Evolutionary conservation across 495 filamentous ascomycete genomes (phyloP), one percentile per base, ranked within the genome.

Genomic region (Podospora appendiculata): DNA sequence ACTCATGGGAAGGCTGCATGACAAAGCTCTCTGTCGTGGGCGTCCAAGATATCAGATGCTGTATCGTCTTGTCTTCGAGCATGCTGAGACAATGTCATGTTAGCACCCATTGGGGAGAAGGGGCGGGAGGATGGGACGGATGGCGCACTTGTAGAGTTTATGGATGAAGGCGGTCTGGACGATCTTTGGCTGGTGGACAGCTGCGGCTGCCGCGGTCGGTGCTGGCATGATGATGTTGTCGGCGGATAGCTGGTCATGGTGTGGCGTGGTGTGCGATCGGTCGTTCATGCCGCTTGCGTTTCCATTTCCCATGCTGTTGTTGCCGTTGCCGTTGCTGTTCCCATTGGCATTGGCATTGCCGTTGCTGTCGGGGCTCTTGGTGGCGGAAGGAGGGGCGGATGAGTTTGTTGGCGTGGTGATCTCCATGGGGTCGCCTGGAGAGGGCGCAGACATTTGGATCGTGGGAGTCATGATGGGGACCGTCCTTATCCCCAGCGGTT

Each of bases 121-220:
- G 25, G 55, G 35, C 48, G 54, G 51, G 49, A 50, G 51, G 49
- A 50, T 40, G n/a, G 8, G 7, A 9, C 16, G 17, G 11, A 10
- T 47, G 8, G 72, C 85, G 51, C 79, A 97, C 92, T 95, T 98
- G 80, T 96, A 98, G 14, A 98, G 81, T 68, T 98, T 98, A 68
- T 98, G 93, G 54, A 98, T 97, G 64, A 98, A 98, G n/a, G 93
- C 93, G 19, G 93, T 96, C 70, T 98, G 93, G 32, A 97, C 89
- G 50, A 96, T 90, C 72, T 98, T 98, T 51, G 92, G 91, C 67
- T 95, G 90, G 67, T 95, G 91, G 53, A 90, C 85, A 52, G 90
- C 89, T 13, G 89, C 88, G 5, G 87, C 86, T 42, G 90, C 89
- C n/a, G 80, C 83, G 53, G 68, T 65, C 3, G 72, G 68, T 16